These are phyloP conservation scores for Heterobasidion annosum DNA, from an alignment of 1,284 basidiomycete genomes.

Conservation along the genomic window DNA sequence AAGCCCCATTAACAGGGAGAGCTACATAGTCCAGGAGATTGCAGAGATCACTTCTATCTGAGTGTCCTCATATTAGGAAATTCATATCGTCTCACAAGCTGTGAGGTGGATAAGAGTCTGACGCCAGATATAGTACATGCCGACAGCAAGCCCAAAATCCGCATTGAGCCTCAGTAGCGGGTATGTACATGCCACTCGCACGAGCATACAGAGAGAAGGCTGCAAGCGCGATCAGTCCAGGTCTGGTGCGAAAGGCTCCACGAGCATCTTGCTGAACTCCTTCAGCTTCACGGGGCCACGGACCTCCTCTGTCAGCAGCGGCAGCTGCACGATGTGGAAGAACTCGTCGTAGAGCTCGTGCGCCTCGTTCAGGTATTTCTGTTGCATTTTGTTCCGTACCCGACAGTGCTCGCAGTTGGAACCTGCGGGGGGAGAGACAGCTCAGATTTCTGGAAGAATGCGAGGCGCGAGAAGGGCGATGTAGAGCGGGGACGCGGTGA, in stretches of 20 bases:
- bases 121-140: not conserved
- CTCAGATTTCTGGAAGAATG: not conserved
- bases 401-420: slow-evolving; percentile 94
- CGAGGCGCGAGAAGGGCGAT: not conserved
- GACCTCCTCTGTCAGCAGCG: slow-evolving; percentile 94
- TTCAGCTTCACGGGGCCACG: slow-evolving; percentile 90
- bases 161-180: too few relatives aligned
- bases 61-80: not conserved
- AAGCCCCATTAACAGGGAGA: too few relatives aligned
- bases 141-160: too few relatives aligned
- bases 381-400: slow-evolving; percentile 95
- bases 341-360: slow-evolving; percentile 96
- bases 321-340: slow-evolving; percentile 92
- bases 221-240: not conserved
- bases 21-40: too few relatives aligned
- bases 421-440: slow-evolving; percentile 30
- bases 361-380: slow-evolving; percentile 91
- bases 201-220: not conserved
- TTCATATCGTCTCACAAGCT: not conserved
- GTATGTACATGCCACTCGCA: not conserved
- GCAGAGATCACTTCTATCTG: not conserved
- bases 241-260: slow-evolving; percentile 45
- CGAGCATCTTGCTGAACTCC: slow-evolving; percentile 83
- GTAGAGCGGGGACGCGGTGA: not conserved
- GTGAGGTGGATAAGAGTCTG: not conserved